Base-by-base conservation (phyloP, 441 rosid genomes). In the Mallotus japonicus region DNA sequence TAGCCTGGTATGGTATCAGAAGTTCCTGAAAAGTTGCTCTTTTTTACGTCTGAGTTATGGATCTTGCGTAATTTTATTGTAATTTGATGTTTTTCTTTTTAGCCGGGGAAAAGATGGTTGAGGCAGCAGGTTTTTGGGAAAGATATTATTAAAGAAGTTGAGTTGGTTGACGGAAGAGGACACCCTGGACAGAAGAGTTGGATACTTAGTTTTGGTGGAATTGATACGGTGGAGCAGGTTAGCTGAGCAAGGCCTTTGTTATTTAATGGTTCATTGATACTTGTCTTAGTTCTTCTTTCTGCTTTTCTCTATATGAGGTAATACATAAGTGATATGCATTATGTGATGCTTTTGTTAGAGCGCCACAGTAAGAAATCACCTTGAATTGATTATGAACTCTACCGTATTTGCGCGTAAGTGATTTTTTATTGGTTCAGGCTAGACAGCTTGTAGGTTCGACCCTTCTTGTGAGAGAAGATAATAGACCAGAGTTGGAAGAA, bases 61-160 rank as follows among this genome's bases (percentile, higher is more conserved):
- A n/a, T 65, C 50, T 61, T 16, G 62, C 9, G 67, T 78, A 24
- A 13, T 24, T 47, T 8, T 42, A 24, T 24, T 24, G 28, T 24
- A 24, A 24, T 24, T 24, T 24, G 28, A 24, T 65, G 40, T 73
- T 42, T 58, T 53, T 61, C 22, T 2, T 69, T 79, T 65, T 80
- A 94, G 99, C 88, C 93, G 70, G 97, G 99, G 71, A 86, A 73
- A 85, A 88, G 99, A 87, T 94, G 99, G 97, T 74, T 94, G 73
- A 87, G 83, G 80, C 92, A 85, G 78, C 85, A 75, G 61, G 77
- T 87, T 69, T 70, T 76, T 73, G 97, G 97, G 67, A 85, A 82
- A 75, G 89, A 88, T 24, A 80, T 63, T 37, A 83, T 88, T 77
- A 75, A 76, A 73, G 97, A 94, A 87, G 89, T 94, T 70, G 89